These are phyloP conservation scores for Diophrys sp. DNA, from an alignment of 73 alveolate genomes.

Conservation along the genomic window DNA sequence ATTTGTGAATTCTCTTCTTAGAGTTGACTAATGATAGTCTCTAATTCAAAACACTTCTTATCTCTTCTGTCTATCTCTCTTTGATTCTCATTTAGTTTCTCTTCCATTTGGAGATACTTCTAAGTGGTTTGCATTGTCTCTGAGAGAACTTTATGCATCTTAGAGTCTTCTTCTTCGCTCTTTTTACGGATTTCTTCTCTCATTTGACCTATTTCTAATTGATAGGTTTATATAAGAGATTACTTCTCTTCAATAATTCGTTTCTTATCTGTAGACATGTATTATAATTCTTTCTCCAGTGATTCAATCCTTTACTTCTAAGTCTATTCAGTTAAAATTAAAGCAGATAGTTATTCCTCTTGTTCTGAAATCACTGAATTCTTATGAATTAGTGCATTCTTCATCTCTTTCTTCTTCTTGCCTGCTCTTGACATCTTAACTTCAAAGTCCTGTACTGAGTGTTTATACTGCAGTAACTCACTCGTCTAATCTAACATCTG, in stretches of 20 bases:
- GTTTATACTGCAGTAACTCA: background rate
- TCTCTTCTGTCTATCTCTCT: background rate
- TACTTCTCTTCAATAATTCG: background rate
- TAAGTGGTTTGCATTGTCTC: background rate
- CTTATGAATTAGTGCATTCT: background rate
- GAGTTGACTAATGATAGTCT: too few species aligned
- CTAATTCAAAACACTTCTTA: background rate
- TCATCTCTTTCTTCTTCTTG: conserved; percentile 2
- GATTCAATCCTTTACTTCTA: background rate
- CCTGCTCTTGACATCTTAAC: background rate
- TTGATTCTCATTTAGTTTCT: background rate
- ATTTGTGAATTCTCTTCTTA: too few species aligned
- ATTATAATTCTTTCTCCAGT: background rate
- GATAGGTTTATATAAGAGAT: background rate
- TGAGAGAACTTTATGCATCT: background rate
- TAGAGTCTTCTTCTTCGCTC: background rate
- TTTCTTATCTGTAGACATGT: background rate
- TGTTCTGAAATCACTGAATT: background rate
- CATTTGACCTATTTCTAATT: background rate
- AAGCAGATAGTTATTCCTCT: too few species aligned
- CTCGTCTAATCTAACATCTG: too few species aligned
- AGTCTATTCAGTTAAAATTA: too few species aligned
- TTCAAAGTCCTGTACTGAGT: background rate
- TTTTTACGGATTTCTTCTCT: background rate
- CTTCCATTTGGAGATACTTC: background rate